A percentile compares a stretch with the other conserved stretches of the same genome.
Evolutionary conservation across 805 yeast species (phyloP).

Genomic region (Starmerella floris): DNA sequence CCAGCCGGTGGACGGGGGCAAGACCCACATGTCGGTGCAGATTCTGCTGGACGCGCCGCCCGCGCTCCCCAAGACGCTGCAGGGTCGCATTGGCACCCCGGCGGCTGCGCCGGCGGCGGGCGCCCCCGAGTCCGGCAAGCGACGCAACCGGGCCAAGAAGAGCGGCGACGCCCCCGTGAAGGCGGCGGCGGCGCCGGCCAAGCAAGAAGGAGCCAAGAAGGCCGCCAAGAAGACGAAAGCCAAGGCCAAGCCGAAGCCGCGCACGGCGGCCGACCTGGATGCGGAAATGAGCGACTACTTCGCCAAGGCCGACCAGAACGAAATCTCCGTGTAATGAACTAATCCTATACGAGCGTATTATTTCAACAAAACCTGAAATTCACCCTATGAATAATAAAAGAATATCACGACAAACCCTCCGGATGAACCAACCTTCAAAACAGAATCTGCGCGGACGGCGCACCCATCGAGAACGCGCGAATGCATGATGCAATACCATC

Average conservation of each 20-base stretch:
- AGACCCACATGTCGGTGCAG: slow-evolving; percentile 60
- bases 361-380: too few species aligned
- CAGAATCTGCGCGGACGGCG: too few species aligned
- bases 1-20: slow-evolving; percentile 86
- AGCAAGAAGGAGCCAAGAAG: slow-evolving; percentile 14
- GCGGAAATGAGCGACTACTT: slow-evolving; percentile 97
- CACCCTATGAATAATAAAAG: too few species aligned
- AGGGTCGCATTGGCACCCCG: slow-evolving; percentile 17
- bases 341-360: too few species aligned
- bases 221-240: slow-evolving; percentile 17
- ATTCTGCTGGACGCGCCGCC: slow-evolving; percentile 48
- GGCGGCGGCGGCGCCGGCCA: slow-evolving; percentile 8
- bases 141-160: slow-evolving; percentile 6
- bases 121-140: slow-evolving; percentile 10
- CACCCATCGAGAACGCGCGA: too few species aligned
- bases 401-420: too few species aligned
- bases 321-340: slow-evolving; percentile 19
- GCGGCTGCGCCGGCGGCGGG: not conserved
- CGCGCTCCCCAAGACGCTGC: slow-evolving; percentile 10
- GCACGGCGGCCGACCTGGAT: slow-evolving; percentile 85
- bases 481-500: too few species aligned
- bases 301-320: slow-evolving; percentile 22
- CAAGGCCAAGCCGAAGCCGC: slow-evolving; percentile 36
- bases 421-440: too few species aligned
- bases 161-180: slow-evolving; percentile 10